Conservation (phyloP, 164 flowering plant genomes). For the Tetrastigma voinierianum region DNA sequence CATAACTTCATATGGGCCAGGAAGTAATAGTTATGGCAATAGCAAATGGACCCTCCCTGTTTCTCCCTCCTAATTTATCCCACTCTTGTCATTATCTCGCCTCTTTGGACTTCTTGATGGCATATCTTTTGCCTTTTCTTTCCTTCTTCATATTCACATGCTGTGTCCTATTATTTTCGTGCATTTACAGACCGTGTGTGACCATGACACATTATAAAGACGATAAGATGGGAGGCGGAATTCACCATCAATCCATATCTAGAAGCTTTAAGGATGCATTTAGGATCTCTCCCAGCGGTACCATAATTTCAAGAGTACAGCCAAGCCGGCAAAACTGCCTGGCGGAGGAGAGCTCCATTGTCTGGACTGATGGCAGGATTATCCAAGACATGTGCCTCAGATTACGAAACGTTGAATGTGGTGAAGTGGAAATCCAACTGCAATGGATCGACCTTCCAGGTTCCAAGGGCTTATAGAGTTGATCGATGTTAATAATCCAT, state of each 20-base stretch:
- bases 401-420: slow-evolving; percentile 67
- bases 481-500: not conserved
- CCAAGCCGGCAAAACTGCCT: slow-evolving; percentile 58
- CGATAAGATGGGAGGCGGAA: slow-evolving; percentile 85
- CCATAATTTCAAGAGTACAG: slow-evolving; percentile 32
- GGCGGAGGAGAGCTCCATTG: slow-evolving; percentile 53
- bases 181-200: slow-evolving; percentile 56
- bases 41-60: not conserved
- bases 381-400: slow-evolving; percentile 57
- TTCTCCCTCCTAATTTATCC: not conserved
- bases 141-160: not conserved
- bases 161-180: not conserved
- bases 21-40: not conserved
- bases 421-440: slow-evolving; percentile 63
- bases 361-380: slow-evolving; percentile 44
- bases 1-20: not conserved
- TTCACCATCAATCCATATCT: slow-evolving; percentile 46
- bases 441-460: slow-evolving; percentile 78
- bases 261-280: slow-evolving; percentile 47
- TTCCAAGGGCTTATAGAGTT: slow-evolving; percentile 32
- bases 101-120: not conserved
- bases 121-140: not conserved
- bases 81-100: not conserved
- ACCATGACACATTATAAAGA: slow-evolving; percentile 65
- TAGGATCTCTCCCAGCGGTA: slow-evolving; percentile 35